Conservation (phyloP, 306 rosid species). For the Prunus salicina region DNA sequence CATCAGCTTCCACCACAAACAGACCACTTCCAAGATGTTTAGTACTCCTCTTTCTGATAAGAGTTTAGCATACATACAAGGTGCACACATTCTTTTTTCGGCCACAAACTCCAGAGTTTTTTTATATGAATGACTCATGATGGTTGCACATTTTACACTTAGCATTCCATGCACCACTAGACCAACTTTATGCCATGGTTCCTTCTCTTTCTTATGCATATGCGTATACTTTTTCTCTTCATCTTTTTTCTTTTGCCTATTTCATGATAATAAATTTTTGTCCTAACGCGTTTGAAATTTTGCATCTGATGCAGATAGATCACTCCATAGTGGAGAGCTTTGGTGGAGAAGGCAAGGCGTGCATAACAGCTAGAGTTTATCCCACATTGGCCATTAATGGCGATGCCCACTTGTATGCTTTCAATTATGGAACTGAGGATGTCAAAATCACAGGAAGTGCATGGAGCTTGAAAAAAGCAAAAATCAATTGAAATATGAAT, state of each 20-base stretch:
- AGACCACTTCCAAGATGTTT: no score
- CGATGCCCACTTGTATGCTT: conserved; percentile 48
- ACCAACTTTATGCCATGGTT: neutral
- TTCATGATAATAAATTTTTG: neutral
- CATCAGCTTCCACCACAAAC: no score
- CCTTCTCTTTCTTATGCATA: neutral
- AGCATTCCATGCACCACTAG: neutral
- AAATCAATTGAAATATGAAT: conserved; percentile 24
- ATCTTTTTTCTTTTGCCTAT: neutral
- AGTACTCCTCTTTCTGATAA: no score
- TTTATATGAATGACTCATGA: no score
- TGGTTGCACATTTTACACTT: neutral
- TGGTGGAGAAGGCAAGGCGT: conserved; percentile 63
- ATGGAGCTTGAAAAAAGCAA: conserved; percentile 75
- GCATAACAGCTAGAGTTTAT: conserved; percentile 81
- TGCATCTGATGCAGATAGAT: conserved; percentile 47
- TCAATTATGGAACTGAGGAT: conserved; percentile 59
- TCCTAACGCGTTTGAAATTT: neutral
- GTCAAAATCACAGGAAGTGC: conserved; percentile 55
- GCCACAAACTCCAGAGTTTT: no score
- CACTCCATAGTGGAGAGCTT: conserved; percentile 81
- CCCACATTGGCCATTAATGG: conserved; percentile 65
- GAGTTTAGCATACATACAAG: no score
- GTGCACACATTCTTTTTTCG: no score
- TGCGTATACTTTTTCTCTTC: neutral